Evolutionary conservation across 176 grass and related monocot species (phyloP).

Genomic region (Chrysopogon serrulatus): DNA sequence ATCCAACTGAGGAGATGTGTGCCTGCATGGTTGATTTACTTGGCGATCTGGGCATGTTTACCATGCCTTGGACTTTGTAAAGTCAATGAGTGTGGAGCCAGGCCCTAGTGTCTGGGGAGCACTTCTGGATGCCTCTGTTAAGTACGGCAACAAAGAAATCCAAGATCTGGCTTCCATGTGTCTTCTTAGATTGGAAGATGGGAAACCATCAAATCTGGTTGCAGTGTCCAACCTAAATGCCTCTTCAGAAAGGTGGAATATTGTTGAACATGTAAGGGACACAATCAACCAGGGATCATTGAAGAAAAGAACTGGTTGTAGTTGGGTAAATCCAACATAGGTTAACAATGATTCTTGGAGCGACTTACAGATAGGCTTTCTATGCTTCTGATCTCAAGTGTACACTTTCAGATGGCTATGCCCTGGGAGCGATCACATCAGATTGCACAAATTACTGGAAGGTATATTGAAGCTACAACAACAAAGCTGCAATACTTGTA

Average conservation of each 20-base stretch:
- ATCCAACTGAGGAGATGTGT: constrained; percentile 62
- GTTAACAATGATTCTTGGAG: background rate
- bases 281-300: constrained; percentile 41
- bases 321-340: constrained; percentile 45
- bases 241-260: constrained; percentile 54
- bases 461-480: background rate
- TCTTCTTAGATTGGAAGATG: constrained; percentile 47
- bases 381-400: background rate
- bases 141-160: constrained; percentile 46
- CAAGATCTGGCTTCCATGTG: constrained; percentile 46
- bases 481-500: background rate
- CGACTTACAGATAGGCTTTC: background rate
- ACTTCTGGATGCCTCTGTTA: constrained; percentile 59
- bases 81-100: constrained; percentile 44
- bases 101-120: constrained; percentile 62
- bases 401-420: background rate
- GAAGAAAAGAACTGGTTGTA: constrained; percentile 50
- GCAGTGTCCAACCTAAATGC: constrained; percentile 63
- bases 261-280: constrained; percentile 55
- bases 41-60: constrained; percentile 46
- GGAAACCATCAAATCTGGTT: constrained; percentile 54
- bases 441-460: background rate
- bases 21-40: constrained; percentile 61
- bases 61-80: constrained; percentile 53
- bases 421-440: background rate